Evolutionary conservation across 768 basidiomycete species (phyloP), one percentile per base, ranked within the genome.

Genomic region (Mycena filopes): DNA sequence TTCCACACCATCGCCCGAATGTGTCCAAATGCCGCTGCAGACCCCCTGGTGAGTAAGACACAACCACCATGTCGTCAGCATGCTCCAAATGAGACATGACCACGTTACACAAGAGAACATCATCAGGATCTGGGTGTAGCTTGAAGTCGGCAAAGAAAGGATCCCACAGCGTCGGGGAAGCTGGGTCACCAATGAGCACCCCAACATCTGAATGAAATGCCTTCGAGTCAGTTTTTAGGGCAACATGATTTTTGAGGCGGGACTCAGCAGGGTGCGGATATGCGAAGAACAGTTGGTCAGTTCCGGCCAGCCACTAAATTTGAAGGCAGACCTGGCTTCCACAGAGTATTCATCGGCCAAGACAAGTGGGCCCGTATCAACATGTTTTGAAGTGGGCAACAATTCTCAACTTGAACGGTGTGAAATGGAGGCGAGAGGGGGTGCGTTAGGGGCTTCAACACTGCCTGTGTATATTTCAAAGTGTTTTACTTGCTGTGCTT

Each of bases 21-120:
- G 49, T 50, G 5, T 2, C 13, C 31, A 33, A 12, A 16, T 50
- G 49, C 1, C 31, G 49, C 31, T 31, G 49, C 33, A 50, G 31
- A 2, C 49, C 49, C 12, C n/a, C 26, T 12, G 40, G 18, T 2
- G n/a, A 10, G 18, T 36, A 57, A 8, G 55, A 57, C 5, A 57
- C 43, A 18, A 57, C 36, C 15, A 43, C 55, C 42, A 55, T 55
- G 23, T 55, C 55, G 26, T 54, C 53, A 0, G 53, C 53, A 28
- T 55, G 54, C 11, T 55, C 54, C 25, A 55, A 40, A 25, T 55
- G 54, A 20, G 54, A 42, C 36, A 36, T 36, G 2, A 36, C 36
- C 2, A 36, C 10, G 9, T 36, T 36, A 2, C 10, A 36, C 4
- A 36, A 15, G 11, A 36, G 10, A 15, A 36, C 36, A 11, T 36